Percentiles rank a stretch among this genome's conserved stretches.
Evolutionary conservation across 2,329 filamentous ascomycete genomes (phyloP).

Genomic region (Penicillium sp.): DNA sequence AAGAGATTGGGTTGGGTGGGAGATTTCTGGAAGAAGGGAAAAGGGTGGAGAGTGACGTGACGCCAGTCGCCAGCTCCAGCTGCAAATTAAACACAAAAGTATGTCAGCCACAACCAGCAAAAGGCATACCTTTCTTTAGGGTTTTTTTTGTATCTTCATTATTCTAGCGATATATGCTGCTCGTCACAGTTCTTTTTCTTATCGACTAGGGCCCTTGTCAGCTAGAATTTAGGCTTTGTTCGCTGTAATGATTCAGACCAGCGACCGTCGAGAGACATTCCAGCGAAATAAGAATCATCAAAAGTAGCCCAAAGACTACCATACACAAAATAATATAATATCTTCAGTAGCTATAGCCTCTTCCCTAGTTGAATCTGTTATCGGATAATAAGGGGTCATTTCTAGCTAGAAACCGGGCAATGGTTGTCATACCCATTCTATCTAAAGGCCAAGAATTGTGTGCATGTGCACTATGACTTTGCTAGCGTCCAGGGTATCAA

Average conservation of each 20-base stretch:
- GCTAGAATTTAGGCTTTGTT: neutral
- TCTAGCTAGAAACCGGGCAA: neutral
- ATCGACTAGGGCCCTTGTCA: neutral
- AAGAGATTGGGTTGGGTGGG: neutral
- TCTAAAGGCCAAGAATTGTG: neutral
- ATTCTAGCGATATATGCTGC: too few relatives aligned
- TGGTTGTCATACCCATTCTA: neutral
- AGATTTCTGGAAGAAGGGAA: conserved; percentile 1
- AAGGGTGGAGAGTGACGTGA: conserved; percentile 1
- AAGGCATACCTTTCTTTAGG: neutral
- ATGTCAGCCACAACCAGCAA: neutral
- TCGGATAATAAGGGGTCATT: neutral
- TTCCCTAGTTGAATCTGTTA: neutral
- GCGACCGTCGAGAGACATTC: neutral
- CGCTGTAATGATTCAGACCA: neutral
- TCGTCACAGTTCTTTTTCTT: neutral
- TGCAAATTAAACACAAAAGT: neutral
- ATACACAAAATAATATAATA: fast-evolving
- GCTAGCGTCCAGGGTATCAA: neutral
- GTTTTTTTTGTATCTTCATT: too few relatives aligned
- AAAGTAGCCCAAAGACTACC: neutral
- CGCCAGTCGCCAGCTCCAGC: neutral
- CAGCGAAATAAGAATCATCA: neutral
- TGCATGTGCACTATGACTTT: neutral
- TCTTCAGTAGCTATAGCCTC: neutral